phyloP scores from a whole-genome alignment of 169 alveolate species.

The Plasmodium billcollinsi region DNA sequence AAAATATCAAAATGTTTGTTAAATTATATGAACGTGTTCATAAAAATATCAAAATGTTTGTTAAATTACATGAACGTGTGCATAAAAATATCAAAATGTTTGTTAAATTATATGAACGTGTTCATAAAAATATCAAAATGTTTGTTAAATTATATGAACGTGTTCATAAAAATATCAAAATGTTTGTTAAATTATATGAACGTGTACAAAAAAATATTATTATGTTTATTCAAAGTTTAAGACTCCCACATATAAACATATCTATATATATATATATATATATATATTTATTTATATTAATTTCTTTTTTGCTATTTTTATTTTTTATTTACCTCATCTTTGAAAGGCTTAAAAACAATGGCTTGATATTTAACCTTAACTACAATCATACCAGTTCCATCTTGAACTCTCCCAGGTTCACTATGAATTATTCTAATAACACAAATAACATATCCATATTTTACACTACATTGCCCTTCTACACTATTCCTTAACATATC shows the following conservation, averaged over 20 bases:
- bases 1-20: too few relatives aligned
- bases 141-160: too few relatives aligned
- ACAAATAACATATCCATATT: slow-evolving; percentile 91
- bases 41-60: too few relatives aligned
- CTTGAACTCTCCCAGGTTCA: slow-evolving; percentile 94
- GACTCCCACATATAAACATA: background rate
- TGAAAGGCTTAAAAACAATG: slow-evolving; percentile 92
- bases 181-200: too few relatives aligned
- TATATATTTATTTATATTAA: background rate
- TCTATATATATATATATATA: background rate
- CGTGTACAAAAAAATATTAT: too few relatives aligned
- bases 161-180: too few relatives aligned
- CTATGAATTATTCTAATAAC: slow-evolving; percentile 91
- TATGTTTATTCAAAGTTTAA: background rate
- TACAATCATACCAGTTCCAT: slow-evolving; percentile 93
- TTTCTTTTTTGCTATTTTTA: background rate
- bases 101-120: too few relatives aligned
- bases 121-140: too few relatives aligned
- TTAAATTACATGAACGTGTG: too few relatives aligned
- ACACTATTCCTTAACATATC: slow-evolving; percentile 91
- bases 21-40: too few relatives aligned
- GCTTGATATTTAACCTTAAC: slow-evolving; percentile 94
- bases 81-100: too few relatives aligned
- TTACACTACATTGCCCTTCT: slow-evolving; percentile 90
- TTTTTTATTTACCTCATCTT: slow-evolving; percentile 88